Base-by-base conservation (phyloP, 495 filamentous ascomycete species). In the Lasiosphaeris hirsuta region DNA sequence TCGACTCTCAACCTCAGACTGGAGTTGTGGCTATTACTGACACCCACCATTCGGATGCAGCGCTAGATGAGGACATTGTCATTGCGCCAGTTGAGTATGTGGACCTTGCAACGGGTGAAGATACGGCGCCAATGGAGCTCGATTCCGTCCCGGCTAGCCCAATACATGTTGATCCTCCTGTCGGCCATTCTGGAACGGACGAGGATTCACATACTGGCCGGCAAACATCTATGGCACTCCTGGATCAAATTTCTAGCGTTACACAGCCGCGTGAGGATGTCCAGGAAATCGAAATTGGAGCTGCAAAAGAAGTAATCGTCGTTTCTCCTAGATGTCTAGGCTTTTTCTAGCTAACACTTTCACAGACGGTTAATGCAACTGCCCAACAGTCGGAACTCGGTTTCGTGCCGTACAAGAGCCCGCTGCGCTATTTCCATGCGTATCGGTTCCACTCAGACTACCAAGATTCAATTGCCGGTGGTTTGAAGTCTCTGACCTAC, bases 401-500 rank as follows among this genome's bases (percentile, higher is more conserved):
- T 43, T 90, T 91, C 61, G 77, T 78, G 15, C 84, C 91, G 2
- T 98, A 97, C 72, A 76, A 84, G 61, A 96, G 90, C 70, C 90
- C 92, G 23, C 72, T 97, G 59, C 84, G 81, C 59, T 78, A 79
- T 54, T 97, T 98, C 72, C 88, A 85, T 67, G 86, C 89, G 43
- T 97, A 89, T 74, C 90, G 94, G 55, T 95, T 89, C 64, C 90
- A 97, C 70, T 88, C 89, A 19, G 76, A 82, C 35, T 97, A 83
- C 73, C 72, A 78, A 51, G 64, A 88, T 33, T 72, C 84, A 41
- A 86, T 94, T 58, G 67, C 85, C 51, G 85, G 83, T 63, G 92
- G 92, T 50, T 86, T 90, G 68, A 86, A 85, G 70, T 97, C 95
- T 60, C 76, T 95, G 80, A 97, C 90, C 43, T 97, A 92, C 76